phyloP scores from a whole-genome alignment of 768 basidiomycete genomes.

The Trametes gibbosa region DNA sequence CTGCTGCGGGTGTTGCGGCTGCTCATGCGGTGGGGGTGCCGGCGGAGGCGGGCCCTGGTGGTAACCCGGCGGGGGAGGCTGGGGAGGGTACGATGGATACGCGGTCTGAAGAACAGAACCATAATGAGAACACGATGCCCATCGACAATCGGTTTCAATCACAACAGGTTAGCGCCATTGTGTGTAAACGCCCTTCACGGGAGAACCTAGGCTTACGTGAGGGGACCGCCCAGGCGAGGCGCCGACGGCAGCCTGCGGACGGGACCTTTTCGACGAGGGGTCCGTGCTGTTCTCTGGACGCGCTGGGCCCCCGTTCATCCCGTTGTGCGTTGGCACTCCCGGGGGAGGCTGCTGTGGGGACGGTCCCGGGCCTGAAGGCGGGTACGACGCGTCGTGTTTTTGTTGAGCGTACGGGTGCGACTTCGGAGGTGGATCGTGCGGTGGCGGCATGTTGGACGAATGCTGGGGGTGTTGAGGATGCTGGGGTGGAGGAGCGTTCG shows the following conservation, averaged over 20 bases:
- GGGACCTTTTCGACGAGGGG: slow-evolving; percentile 18
- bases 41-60: slow-evolving; percentile 39
- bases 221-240: slow-evolving; percentile 46
- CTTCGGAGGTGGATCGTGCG: slow-evolving; percentile 24
- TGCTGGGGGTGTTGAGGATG: slow-evolving; percentile 19
- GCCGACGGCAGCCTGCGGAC: slow-evolving; percentile 30
- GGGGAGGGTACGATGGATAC: slow-evolving; percentile 43
- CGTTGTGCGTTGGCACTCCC: slow-evolving; percentile 20
- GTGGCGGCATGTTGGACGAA: slow-evolving; percentile 21
- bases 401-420: slow-evolving; percentile 30
- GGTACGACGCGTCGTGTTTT: slow-evolving; percentile 51
- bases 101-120: slow-evolving; percentile 27
- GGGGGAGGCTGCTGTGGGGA: slow-evolving; percentile 22
- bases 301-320: slow-evolving; percentile 18
- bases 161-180: slow-evolving; percentile 21
- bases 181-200: slow-evolving; percentile 20
- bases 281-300: slow-evolving; percentile 23
- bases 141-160: slow-evolving; percentile 19
- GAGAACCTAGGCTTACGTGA: slow-evolving; percentile 43
- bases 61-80: slow-evolving; percentile 34
- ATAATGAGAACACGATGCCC: slow-evolving; percentile 8
- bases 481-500: slow-evolving; percentile 17
- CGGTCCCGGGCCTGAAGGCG: slow-evolving; percentile 48
- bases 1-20: slow-evolving; percentile 39
- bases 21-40: slow-evolving; percentile 40